Percentiles rank a stretch among this genome's conserved stretches.
These are phyloP conservation scores for Fusarium sarcochroum DNA, from an alignment of 2,329 filamentous ascomycete species.

Conservation along the genomic window DNA sequence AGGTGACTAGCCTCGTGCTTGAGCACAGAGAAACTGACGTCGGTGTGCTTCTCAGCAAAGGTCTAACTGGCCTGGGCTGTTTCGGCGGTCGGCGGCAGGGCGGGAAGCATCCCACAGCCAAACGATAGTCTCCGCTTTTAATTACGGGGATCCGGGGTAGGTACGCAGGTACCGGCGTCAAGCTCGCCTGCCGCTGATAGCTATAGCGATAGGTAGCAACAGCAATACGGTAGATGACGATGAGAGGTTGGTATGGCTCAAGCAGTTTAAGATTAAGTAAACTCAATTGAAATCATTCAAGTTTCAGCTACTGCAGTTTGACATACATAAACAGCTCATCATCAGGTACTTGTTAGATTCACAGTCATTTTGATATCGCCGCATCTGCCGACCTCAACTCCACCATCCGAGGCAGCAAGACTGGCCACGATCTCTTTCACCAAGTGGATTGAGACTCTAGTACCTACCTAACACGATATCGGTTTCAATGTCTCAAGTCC, in stretches of 20 bases:
- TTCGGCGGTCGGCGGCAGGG: slow-evolving; percentile 15
- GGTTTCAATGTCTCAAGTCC: slow-evolving; percentile 14
- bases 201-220: not conserved
- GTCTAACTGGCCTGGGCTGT: slow-evolving; percentile 11
- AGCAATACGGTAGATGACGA: not conserved
- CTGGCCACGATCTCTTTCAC: not conserved
- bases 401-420: not conserved
- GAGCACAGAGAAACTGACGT: slow-evolving; percentile 32
- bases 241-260: not conserved
- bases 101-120: not conserved
- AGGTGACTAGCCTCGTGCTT: slow-evolving; percentile 10
- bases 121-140: slow-evolving; percentile 16
- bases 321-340: too few species aligned
- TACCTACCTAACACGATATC: not conserved
- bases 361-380: not conserved
- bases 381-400: not conserved
- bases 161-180: slow-evolving; percentile 33
- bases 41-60: slow-evolving; percentile 23
- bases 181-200: slow-evolving; percentile 17
- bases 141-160: slow-evolving; percentile 43
- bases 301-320: not conserved
- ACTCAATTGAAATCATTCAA: not conserved
- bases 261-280: not conserved
- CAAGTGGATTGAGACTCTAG: not conserved
- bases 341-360: not conserved